Percentiles rank a stretch among this genome's conserved stretches.
Conservation (phyloP, 345 rosid genomes). For the Lepidium sativum region DNA sequence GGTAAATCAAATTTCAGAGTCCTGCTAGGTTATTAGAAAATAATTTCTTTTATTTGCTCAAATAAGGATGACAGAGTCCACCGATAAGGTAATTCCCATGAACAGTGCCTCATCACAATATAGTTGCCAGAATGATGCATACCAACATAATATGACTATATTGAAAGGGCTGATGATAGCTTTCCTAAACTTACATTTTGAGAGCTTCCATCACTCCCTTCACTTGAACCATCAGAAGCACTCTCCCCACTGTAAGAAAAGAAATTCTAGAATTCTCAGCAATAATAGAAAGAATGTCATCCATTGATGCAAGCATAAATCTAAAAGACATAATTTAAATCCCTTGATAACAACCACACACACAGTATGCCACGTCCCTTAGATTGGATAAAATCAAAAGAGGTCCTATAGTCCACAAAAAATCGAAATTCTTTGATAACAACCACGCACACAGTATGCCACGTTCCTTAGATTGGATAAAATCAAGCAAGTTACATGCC, state of each 20-base stretch:
- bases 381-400: not conserved
- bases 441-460: not conserved
- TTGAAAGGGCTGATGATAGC: not conserved
- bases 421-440: too few species aligned
- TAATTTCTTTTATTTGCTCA: not conserved
- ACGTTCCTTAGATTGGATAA: not conserved
- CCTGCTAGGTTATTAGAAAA: not conserved
- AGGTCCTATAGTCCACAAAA: too few species aligned
- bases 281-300: not conserved
- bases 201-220: constrained; percentile 93
- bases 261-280: constrained; percentile 20
- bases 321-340: not conserved
- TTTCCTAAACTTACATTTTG: constrained; percentile 55
- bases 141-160: not conserved
- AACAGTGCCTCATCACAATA: not conserved
- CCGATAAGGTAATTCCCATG: not conserved
- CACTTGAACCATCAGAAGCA: constrained; percentile 92
- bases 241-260: constrained; percentile 63
- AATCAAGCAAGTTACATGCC: constrained; percentile 37
- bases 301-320: not conserved
- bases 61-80: not conserved
- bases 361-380: not conserved
- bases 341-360: not conserved
- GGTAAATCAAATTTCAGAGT: constrained; percentile 1
- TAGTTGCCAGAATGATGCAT: not conserved